phyloP scores from a whole-genome alignment of 345 rosid genomes.

The Dipteronia sinensis region DNA sequence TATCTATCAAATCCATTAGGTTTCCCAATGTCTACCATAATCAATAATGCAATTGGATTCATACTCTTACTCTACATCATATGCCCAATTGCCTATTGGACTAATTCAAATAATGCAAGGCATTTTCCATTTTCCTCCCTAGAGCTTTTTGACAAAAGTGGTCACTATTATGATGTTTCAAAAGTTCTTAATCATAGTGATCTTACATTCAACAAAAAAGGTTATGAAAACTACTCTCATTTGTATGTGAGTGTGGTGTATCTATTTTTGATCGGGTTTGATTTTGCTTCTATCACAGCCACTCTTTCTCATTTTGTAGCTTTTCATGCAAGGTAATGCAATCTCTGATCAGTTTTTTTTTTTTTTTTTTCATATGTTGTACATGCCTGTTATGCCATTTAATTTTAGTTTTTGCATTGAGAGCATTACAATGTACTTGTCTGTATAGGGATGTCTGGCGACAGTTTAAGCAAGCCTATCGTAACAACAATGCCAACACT shows the following conservation, averaged over 20 bases:
- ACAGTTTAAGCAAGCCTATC: conserved; percentile 26
- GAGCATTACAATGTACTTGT: too few species aligned
- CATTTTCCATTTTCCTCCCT: conserved; percentile 29
- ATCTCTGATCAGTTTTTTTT: neutral
- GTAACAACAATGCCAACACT: neutral
- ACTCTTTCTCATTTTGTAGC: conserved; percentile 31
- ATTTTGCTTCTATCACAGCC: conserved; percentile 28
- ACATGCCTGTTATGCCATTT: neutral
- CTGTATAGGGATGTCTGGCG: too few species aligned
- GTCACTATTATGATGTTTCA: conserved; percentile 16
- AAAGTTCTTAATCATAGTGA: neutral
- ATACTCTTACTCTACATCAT: conserved; percentile 19
- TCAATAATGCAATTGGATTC: conserved; percentile 23
- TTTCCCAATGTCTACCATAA: conserved; percentile 14
- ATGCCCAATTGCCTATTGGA: conserved; percentile 28
- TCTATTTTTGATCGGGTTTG: conserved; percentile 17
- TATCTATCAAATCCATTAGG: neutral
- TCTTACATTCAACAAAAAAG: conserved; percentile 4
- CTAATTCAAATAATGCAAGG: conserved; percentile 19
- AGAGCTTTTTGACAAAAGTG: conserved; percentile 17
- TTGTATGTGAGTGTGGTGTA: too few species aligned
- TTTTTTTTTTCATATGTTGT: too few species aligned
- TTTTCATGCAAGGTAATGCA: conserved; percentile 33
- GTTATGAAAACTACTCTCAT: conserved; percentile 23
- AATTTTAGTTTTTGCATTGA: too few species aligned